Evolutionary conservation across 192 early-diverging fungal genomes (phyloP).

Genomic region (Ambispora gerdemannii): DNA sequence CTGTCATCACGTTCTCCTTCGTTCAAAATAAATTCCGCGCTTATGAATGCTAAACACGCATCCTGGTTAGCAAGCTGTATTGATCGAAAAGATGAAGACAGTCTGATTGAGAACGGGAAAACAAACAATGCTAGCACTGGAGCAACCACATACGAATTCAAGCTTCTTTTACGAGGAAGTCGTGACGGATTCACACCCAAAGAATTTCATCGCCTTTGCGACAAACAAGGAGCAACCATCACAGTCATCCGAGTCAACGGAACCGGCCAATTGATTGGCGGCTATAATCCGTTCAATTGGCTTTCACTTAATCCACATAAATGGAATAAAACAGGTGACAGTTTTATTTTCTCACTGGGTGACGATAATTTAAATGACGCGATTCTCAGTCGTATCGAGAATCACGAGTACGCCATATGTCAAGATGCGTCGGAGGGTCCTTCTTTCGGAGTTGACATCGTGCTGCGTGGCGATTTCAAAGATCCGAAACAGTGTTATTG

Average conservation of each 20-base stretch:
- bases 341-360: not conserved
- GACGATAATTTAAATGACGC: not conserved
- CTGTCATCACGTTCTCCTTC: not conserved
- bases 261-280: not conserved
- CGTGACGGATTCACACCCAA: not conserved
- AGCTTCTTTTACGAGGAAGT: not conserved
- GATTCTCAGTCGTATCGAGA: not conserved
- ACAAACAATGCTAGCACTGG: not conserved
- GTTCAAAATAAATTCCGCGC: not conserved
- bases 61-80: not conserved
- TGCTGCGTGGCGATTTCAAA: not conserved
- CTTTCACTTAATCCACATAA: not conserved
- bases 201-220: not conserved
- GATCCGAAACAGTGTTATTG: not conserved
- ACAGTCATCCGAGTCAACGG: not conserved
- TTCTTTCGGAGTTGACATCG: not conserved
- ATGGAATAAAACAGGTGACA: conserved; percentile 7
- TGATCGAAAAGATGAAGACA: not conserved
- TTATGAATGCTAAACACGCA: not conserved
- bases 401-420: not conserved
- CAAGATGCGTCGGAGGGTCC: not conserved
- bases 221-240: not conserved
- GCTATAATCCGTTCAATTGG: not conserved
- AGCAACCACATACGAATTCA: not conserved
- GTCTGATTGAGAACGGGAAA: too few relatives aligned